Evolutionary conservation across 805 yeast species (phyloP).

Genomic region (Saturnispora diversa): DNA sequence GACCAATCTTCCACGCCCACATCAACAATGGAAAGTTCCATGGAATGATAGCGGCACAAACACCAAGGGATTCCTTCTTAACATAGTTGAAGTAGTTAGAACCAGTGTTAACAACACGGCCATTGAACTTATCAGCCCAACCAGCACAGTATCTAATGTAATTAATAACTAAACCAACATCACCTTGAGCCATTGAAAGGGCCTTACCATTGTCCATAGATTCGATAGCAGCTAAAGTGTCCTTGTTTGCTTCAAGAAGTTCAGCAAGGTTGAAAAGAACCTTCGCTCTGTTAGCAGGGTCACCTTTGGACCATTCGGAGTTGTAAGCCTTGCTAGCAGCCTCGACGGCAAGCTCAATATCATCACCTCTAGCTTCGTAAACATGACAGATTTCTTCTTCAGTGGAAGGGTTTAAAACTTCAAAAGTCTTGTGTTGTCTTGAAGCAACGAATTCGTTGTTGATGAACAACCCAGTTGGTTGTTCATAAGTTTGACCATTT

Average conservation of each 20-base stretch:
- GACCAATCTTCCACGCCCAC: slow-evolving; percentile 94
- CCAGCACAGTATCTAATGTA: slow-evolving; percentile 84
- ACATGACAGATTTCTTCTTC: slow-evolving; percentile 63
- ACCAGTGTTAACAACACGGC: slow-evolving; percentile 70
- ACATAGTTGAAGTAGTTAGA: slow-evolving; percentile 66
- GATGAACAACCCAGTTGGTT: slow-evolving; percentile 53
- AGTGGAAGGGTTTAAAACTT: slow-evolving; percentile 58
- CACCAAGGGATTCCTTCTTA: slow-evolving; percentile 87
- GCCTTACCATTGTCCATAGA: slow-evolving; percentile 88
- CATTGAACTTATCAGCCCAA: slow-evolving; percentile 81
- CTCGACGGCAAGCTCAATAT: slow-evolving; percentile 75
- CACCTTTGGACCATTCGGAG: slow-evolving; percentile 54
- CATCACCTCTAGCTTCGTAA: slow-evolving; percentile 70
- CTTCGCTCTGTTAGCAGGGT: slow-evolving; percentile 60
- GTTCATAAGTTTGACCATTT: slow-evolving; percentile 28
- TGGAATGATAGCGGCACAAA: slow-evolving; percentile 92
- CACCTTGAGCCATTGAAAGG: slow-evolving; percentile 59
- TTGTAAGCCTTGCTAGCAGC: slow-evolving; percentile 79
- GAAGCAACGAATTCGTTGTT: slow-evolving; percentile 55
- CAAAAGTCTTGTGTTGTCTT: slow-evolving; percentile 50
- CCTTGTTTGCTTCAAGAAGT: slow-evolving; percentile 62
- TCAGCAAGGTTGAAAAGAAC: slow-evolving; percentile 69
- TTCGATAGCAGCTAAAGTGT: slow-evolving; percentile 71
- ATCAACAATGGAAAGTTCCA: slow-evolving; percentile 95
- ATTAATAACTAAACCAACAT: slow-evolving; percentile 59